Base-by-base conservation (phyloP, 2,329 filamentous ascomycete genomes). In the Rosellinia necatrix region DNA sequence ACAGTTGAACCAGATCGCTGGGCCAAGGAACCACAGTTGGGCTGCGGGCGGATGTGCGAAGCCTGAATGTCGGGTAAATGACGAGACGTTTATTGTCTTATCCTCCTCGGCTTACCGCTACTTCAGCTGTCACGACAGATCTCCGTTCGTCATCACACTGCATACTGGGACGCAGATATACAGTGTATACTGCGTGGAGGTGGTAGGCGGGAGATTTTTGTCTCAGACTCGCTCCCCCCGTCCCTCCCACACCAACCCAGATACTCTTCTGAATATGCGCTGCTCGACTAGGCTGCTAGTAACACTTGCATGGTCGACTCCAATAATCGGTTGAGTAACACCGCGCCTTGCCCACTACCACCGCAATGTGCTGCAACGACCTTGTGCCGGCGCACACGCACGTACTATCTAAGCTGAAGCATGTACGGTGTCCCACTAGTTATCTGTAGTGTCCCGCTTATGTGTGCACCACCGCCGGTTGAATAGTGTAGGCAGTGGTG, bases 1-100 rank as follows among this genome's bases (percentile, higher is more conserved):
- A 60, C 60, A 64, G 65, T 58, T 64, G 64, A 68, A 63, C 66
- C 67, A 68, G 67, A 69, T 69, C 66, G 66, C 59, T 56, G 67
- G 67, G 67, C 61, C 60, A 44, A 35, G 42, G 51, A 56, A 61
- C 59, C 51, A 56, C 35, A 56, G 43, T 32, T 49, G 40, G 32
- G 49, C 34, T 12, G 42, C 41, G 51, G 46, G 30, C 44, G 52
- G 53, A 47, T 42, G 42, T 41, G 43, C 34, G 35, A 50, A 44
- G 47, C 29, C 27, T 24, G 30, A 22, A 27, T 53, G 49, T 22
- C 49, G 54, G 41, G 41, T 52, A 37, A 38, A 41, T 49, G 53
- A 58, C 46, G 46, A 58, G 56, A 50, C 51, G 51, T 49, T 56
- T 57, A 35, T 54, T 51, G 38, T 47, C 49, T 53, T 50, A n/a